A percentile compares a stretch with the other conserved stretches of the same genome.
phyloP scores from a whole-genome alignment of 2,329 filamentous ascomycete species.

The Chrysoporthe deuterocubensis region DNA sequence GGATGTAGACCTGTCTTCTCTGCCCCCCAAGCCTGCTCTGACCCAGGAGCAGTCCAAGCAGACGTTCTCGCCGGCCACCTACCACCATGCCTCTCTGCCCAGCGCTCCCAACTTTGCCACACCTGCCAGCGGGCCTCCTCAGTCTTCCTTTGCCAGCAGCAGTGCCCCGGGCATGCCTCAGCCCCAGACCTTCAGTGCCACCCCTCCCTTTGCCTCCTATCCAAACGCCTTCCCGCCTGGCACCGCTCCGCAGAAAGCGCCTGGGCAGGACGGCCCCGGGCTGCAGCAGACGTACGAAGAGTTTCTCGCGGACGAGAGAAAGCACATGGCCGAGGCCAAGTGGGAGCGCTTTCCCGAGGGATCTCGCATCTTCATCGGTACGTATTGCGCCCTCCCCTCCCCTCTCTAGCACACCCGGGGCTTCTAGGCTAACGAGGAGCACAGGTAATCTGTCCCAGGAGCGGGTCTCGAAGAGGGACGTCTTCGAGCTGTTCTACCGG shows the following conservation, averaged over 20 bases:
- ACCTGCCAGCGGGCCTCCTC: conserved; percentile 21
- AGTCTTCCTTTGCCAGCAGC: conserved; percentile 22
- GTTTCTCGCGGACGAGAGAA: conserved; percentile 73
- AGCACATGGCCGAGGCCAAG: conserved; percentile 75
- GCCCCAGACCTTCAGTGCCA: conserved; percentile 21
- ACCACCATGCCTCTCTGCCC: conserved; percentile 29
- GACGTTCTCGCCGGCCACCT: conserved; percentile 26
- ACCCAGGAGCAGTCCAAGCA: conserved; percentile 33
- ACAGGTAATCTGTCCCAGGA: conserved; percentile 90
- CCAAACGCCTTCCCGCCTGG: conserved; percentile 28
- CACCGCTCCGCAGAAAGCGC: conserved; percentile 21
- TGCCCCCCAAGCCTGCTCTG: conserved; percentile 37
- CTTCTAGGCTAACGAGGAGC: conserved; percentile 9
- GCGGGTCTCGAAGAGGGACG: conserved; percentile 88
- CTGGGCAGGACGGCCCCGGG: conserved; percentile 21
- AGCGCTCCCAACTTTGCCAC: conserved; percentile 26
- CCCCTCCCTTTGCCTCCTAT: conserved; percentile 26
- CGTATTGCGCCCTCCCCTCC: conserved; percentile 35
- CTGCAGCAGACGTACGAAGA: conserved; percentile 70
- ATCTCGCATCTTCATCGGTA: conserved; percentile 82
- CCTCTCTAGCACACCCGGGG: too few species aligned
- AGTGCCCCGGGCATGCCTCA: conserved; percentile 23
- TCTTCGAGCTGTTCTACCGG: conserved; percentile 87
- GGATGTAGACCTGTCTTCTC: conserved; percentile 34
- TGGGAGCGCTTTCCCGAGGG: conserved; percentile 82